Base-by-base conservation (phyloP, 2,329 filamentous ascomycete species). In the Colletotrichum lentis region DNA sequence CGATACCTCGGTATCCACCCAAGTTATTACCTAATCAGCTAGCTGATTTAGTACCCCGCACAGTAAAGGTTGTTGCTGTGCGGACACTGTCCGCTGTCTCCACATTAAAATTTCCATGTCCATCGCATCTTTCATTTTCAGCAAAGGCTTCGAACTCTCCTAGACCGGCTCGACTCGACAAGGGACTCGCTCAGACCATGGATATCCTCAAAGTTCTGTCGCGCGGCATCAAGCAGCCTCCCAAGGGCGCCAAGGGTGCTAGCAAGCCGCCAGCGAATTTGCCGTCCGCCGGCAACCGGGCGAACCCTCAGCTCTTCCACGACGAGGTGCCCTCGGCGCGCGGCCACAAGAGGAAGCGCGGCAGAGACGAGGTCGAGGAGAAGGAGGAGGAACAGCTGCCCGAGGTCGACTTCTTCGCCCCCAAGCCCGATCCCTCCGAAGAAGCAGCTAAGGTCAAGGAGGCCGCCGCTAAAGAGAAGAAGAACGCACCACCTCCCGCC, bases 161-260 rank as follows among this genome's bases (percentile, higher is more conserved):
- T n/a, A n/a, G 31, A 35, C 7, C 31, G 31, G 31, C 31, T 35
- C 31, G 10, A 20, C 18, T 53, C 52, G 3, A 0, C n/a, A 37
- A 58, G 2, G 0, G 22, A 37, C 54, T 53, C 62, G 44, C 67
- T 67, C 39, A 20, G 63, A 72, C 56, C 64, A 92, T 92, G 90
- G 90, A 94, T 79, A 88, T 93, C 62, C 82, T 93, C 74, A 92
- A 89, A 74, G 81, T 94, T 39, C 81, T 94, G 67, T 92, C 91
- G 43, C 85, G 91, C 58, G 90, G 90, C 65, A 88, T 88, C 3
- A 92, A 91, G 70, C 83, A 83, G 73, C 80, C 83, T 16, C 75
- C 81, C 5, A 83, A 80, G 65, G 73, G 75, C 20, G 69, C 76
- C 14, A 70, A 71, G 6, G 75, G 78, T 47, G 75, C 77, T 37